Conservation (phyloP, 345 rosid genomes). For the Salix udensis region DNA sequence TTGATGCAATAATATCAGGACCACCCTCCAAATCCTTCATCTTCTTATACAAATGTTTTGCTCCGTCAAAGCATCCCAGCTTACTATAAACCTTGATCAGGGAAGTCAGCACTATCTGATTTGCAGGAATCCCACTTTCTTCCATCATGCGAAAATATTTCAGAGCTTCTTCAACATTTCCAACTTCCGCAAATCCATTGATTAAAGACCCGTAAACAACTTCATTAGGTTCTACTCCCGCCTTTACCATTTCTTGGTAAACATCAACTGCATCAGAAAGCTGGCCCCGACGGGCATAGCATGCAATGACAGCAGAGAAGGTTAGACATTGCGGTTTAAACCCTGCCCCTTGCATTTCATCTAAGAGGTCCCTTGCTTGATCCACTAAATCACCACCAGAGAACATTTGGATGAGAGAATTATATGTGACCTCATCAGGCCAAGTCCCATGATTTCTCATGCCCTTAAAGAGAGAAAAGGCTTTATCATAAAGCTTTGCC, state of each 20-base stretch:
- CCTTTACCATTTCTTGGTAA: conserved; percentile 48
- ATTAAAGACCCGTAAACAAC: conserved; percentile 77
- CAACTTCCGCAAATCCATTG: conserved; percentile 76
- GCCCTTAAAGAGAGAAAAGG: conserved; percentile 61
- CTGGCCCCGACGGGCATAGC: conserved; percentile 66
- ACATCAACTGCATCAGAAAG: conserved; percentile 57
- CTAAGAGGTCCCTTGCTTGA: conserved; percentile 58
- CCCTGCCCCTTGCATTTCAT: conserved; percentile 65
- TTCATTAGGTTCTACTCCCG: conserved; percentile 73
- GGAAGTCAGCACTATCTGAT: conserved; percentile 71
- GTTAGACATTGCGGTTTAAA: conserved; percentile 61
- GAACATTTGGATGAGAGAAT: conserved; percentile 78
- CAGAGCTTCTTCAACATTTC: conserved; percentile 65
- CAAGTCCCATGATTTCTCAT: conserved; percentile 85
- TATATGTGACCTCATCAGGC: conserved; percentile 86
- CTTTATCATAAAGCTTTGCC: conserved; percentile 74
- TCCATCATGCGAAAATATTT: conserved; percentile 59
- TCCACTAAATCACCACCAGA: conserved; percentile 69
- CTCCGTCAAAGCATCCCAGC: conserved; percentile 71
- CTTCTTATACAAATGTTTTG: conserved; percentile 55
- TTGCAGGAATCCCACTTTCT: conserved; percentile 53
- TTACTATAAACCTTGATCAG: conserved; percentile 78
- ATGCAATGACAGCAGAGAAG: conserved; percentile 63
- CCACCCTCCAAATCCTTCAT: conserved; percentile 63
- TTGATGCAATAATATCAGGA: conserved; percentile 69